Conservation (phyloP, 345 rosid genomes). For the Draba incana region DNA sequence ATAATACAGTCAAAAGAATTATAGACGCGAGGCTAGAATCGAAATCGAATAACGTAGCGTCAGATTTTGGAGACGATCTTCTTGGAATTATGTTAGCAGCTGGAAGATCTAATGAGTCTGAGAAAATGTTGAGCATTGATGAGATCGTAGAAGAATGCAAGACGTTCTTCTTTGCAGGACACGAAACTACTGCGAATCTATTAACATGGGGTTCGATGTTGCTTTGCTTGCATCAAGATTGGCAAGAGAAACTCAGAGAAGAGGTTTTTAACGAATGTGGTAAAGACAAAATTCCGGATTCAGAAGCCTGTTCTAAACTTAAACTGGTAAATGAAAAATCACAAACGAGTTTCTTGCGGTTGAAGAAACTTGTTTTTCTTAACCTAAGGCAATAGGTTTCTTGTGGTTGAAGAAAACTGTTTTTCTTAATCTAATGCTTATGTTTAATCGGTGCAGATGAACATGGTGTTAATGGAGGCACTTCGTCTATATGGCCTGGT, state of each 20-base stretch:
- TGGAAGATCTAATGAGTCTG: slow-evolving; percentile 15
- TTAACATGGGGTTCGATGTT: slow-evolving; percentile 64
- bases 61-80: slow-evolving; percentile 47
- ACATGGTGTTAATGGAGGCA: slow-evolving; percentile 62
- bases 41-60: not conserved
- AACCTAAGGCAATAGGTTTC: slow-evolving; percentile 4
- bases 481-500: slow-evolving; percentile 64
- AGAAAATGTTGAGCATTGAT: slow-evolving; percentile 41
- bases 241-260: slow-evolving; percentile 65
- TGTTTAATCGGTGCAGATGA: slow-evolving; percentile 41
- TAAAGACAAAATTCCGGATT: slow-evolving; percentile 43
- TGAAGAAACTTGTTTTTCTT: not conserved
- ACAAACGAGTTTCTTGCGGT: no score
- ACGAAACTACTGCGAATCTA: slow-evolving; percentile 47
- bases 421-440: not conserved
- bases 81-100: slow-evolving; percentile 49
- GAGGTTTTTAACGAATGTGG: slow-evolving; percentile 53
- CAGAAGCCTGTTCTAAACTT: slow-evolving; percentile 49
- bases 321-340: slow-evolving; percentile 32
- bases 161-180: slow-evolving; percentile 60
- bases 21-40: slow-evolving; percentile 41
- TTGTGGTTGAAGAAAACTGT: slow-evolving; percentile 17
- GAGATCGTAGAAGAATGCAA: slow-evolving; percentile 69
- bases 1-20: slow-evolving; percentile 34
- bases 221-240: slow-evolving; percentile 52